Evolutionary conservation across 73 alveolate genomes (phyloP), one percentile per base, ranked within the genome.

Genomic region (Symbiodinium natans): DNA sequence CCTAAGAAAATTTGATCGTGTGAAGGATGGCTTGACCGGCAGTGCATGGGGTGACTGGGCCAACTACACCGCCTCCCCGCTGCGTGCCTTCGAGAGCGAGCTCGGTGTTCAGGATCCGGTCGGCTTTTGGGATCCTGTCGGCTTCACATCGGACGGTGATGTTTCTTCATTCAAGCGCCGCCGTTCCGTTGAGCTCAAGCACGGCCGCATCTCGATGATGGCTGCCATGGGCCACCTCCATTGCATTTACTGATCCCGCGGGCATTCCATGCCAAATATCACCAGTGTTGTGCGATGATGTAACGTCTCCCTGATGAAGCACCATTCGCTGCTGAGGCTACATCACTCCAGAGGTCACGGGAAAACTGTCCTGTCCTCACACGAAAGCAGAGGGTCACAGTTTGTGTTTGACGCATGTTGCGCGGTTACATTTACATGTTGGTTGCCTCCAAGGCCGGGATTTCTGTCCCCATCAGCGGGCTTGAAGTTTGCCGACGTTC

Each of bases 301-400:
- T 17, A 13, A 13, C 19, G 63, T 48, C 13, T 2, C 10, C 63
- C 63, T 48, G 13, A 17, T 1, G 63, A 17, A 23, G 63, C 63
- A 75, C 46, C 21, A 4, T 2, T n/a, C 29, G 33, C 1, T 2
- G 31, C 86, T 17, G 36, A 40, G 92, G 92, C 59, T 82, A 82
- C 92, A 82, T 82, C 73, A 82, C 92, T 25, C 92, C 92, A 19
- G 92, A 82, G 92, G 38, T 41, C 68, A 41, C 68, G 59, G 68
- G 39, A 1, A 41, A 39, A 21, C 68, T 41, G 52, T 71, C 40
- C 46, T 1, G 43, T 17, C 29, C 46, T 75, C 43, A 40, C 36
- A 27, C 1, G 38, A 34, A 63, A 1, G 31, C 25, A 21, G 39
- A 31, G 38, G 23, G 25, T 27, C 17, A 13, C 11, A 0, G 2